Percentiles rank a stretch among this genome's conserved stretches.
phyloP scores from a whole-genome alignment of 2,329 filamentous ascomycete genomes.

The Plectosphaerella cucumerina region DNA sequence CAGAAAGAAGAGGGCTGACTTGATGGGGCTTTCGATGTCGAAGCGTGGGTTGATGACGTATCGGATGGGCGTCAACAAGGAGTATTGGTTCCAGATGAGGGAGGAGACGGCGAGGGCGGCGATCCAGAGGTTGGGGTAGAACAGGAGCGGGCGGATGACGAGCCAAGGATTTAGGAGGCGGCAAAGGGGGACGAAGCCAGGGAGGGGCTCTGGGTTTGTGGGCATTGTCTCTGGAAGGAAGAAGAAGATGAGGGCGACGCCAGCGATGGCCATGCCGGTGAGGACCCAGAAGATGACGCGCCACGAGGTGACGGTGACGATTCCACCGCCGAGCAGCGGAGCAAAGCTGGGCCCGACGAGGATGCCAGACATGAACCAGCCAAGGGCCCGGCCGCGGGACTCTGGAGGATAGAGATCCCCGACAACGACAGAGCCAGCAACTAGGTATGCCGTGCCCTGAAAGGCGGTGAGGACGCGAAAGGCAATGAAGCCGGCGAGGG shows the following conservation, averaged over 20 bases:
- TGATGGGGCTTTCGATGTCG: slow-evolving; percentile 56
- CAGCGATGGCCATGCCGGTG: slow-evolving; percentile 54
- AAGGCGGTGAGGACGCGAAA: slow-evolving; percentile 68
- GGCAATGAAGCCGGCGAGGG: slow-evolving; percentile 61
- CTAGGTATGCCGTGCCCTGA: slow-evolving; percentile 64
- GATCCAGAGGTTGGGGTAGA: slow-evolving; percentile 61
- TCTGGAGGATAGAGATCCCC: slow-evolving; percentile 54
- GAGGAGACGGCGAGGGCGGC: slow-evolving; percentile 53
- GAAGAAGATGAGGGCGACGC: slow-evolving; percentile 50
- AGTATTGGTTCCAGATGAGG: slow-evolving; percentile 70
- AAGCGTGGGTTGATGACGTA: slow-evolving; percentile 70
- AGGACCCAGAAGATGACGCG: slow-evolving; percentile 69
- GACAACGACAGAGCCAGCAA: slow-evolving; percentile 62
- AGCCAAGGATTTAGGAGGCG: slow-evolving; percentile 62
- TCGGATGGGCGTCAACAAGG: slow-evolving; percentile 62
- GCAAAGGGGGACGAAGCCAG: slow-evolving; percentile 38
- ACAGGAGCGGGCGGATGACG: slow-evolving; percentile 53
- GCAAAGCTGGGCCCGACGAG: slow-evolving; percentile 62
- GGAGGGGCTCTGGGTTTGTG: slow-evolving; percentile 57
- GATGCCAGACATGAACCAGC: slow-evolving; percentile 63
- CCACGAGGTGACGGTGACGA: slow-evolving; percentile 65
- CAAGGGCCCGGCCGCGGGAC: slow-evolving; percentile 61
- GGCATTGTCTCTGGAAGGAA: slow-evolving; percentile 67
- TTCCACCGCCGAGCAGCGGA: slow-evolving; percentile 62
- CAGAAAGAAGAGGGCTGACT: slow-evolving; percentile 66